A percentile compares a stretch with the other conserved stretches of the same genome.
These are phyloP conservation scores for Penicillium lividum DNA, from an alignment of 495 filamentous ascomycete species.

Conservation along the genomic window DNA sequence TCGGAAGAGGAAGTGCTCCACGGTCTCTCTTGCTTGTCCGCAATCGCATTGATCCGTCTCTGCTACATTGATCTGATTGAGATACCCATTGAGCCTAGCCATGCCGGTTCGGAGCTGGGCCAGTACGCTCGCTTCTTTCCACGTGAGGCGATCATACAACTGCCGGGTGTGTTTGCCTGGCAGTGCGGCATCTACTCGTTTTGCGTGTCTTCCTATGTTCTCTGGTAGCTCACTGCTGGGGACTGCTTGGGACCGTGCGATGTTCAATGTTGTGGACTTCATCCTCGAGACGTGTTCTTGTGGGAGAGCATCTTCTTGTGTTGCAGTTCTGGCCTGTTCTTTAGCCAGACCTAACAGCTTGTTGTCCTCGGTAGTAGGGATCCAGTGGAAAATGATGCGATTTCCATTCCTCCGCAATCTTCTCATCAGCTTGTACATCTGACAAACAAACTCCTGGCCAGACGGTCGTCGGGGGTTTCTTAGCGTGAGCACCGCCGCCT, in stretches of 20 bases:
- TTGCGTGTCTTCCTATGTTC: slow-evolving; percentile 4
- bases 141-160: slow-evolving; percentile 20
- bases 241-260: slow-evolving; percentile 12
- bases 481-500: no score
- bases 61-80: slow-evolving; percentile 29
- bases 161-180: slow-evolving; percentile 20
- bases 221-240: slow-evolving; percentile 12
- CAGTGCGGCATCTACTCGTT: slow-evolving; percentile 29
- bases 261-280: slow-evolving; percentile 2
- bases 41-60: slow-evolving; percentile 26
- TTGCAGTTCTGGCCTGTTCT: slow-evolving; percentile 20
- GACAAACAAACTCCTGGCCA: no score
- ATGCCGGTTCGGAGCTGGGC: slow-evolving; percentile 39
- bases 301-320: slow-evolving; percentile 12
- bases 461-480: no score
- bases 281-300: slow-evolving; percentile 13
- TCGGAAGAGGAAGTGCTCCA: not conserved
- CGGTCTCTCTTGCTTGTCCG: slow-evolving; percentile 19
- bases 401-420: no score
- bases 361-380: slow-evolving; percentile 7
- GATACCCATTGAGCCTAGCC: slow-evolving; percentile 36
- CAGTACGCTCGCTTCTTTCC: slow-evolving; percentile 31
- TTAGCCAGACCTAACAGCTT: slow-evolving; percentile 21
- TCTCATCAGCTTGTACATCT: no score
- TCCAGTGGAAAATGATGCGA: no score